These are phyloP conservation scores for Fusarium oligoseptatum DNA, from an alignment of 2,329 filamentous ascomycete species.

Conservation along the genomic window DNA sequence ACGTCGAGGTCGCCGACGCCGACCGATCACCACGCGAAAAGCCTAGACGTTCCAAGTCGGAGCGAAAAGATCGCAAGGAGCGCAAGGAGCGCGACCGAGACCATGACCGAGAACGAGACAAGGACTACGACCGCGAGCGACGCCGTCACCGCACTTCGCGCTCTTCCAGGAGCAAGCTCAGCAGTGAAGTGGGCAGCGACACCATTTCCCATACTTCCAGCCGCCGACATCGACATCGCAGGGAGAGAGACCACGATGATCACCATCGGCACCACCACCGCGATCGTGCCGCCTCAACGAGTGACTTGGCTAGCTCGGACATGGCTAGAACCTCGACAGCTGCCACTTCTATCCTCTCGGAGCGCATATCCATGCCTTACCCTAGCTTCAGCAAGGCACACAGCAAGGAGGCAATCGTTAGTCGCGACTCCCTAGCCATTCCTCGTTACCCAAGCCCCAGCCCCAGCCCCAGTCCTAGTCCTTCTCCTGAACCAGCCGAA, in stretches of 20 bases:
- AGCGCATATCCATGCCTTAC: conserved; percentile 75
- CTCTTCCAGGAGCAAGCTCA: conserved; percentile 58
- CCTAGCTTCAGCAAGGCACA: conserved; percentile 90
- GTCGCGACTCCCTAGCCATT: conserved; percentile 64
- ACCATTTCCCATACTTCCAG: conserved; percentile 55
- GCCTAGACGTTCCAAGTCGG: conserved; percentile 55
- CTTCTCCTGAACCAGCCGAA: conserved; percentile 72
- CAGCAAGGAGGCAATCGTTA: conserved; percentile 86
- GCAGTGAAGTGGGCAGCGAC: conserved; percentile 56
- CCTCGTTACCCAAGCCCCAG: conserved; percentile 60
- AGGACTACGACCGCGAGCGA: conserved; percentile 52
- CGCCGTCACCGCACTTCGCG: conserved; percentile 57
- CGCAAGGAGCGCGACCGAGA: conserved; percentile 50
- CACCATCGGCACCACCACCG: conserved; percentile 45
- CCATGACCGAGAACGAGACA: conserved; percentile 50
- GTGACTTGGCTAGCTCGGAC: conserved; percentile 63
- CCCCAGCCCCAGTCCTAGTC: not conserved
- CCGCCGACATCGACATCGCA: conserved; percentile 49
- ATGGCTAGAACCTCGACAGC: conserved; percentile 55
- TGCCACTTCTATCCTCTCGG: conserved; percentile 49
- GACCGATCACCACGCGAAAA: conserved; percentile 57
- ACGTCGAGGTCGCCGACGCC: conserved; percentile 52
- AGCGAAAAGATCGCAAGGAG: conserved; percentile 54
- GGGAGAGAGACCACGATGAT: conserved; percentile 53
- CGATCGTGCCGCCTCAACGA: conserved; percentile 55